These are phyloP conservation scores for Suillus bovinus DNA, from an alignment of 768 basidiomycete species.

Conservation along the genomic window DNA sequence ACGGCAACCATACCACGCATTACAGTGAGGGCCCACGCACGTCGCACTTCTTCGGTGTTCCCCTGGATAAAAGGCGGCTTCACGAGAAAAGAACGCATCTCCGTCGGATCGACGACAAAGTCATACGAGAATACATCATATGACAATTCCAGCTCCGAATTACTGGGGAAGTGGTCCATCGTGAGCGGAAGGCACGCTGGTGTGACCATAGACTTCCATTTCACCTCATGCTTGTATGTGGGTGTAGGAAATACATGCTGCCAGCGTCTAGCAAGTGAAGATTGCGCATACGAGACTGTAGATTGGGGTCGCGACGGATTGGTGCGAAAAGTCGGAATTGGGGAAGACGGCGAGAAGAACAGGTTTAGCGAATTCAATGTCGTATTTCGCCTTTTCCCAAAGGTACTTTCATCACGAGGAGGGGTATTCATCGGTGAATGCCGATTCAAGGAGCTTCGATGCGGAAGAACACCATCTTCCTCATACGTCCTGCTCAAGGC, in stretches of 20 bases:
- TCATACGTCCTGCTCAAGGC: constrained; percentile 55
- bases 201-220: constrained; percentile 86
- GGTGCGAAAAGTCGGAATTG: constrained; percentile 38
- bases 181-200: constrained; percentile 90
- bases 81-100: constrained; percentile 87
- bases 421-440: constrained; percentile 70
- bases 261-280: constrained; percentile 85
- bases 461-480: constrained; percentile 51
- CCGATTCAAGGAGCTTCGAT: constrained; percentile 49
- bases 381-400: constrained; percentile 55
- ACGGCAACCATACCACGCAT: constrained; percentile 96
- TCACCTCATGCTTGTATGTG: constrained; percentile 79
- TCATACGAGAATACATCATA: constrained; percentile 88
- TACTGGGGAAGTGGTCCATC: constrained; percentile 82
- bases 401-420: constrained; percentile 62
- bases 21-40: constrained; percentile 73
- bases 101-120: constrained; percentile 80
- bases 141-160: constrained; percentile 68
- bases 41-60: constrained; percentile 56
- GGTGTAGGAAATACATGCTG: constrained; percentile 80
- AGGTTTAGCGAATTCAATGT: constrained; percentile 38
- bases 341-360: constrained; percentile 50
- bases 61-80: constrained; percentile 55
- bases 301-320: constrained; percentile 71
- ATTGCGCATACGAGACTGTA: constrained; percentile 59